Evolutionary conservation across 176 grass and related monocot genomes (phyloP), one percentile per base, ranked within the genome.

Genomic region (Aechmea fasciata): DNA sequence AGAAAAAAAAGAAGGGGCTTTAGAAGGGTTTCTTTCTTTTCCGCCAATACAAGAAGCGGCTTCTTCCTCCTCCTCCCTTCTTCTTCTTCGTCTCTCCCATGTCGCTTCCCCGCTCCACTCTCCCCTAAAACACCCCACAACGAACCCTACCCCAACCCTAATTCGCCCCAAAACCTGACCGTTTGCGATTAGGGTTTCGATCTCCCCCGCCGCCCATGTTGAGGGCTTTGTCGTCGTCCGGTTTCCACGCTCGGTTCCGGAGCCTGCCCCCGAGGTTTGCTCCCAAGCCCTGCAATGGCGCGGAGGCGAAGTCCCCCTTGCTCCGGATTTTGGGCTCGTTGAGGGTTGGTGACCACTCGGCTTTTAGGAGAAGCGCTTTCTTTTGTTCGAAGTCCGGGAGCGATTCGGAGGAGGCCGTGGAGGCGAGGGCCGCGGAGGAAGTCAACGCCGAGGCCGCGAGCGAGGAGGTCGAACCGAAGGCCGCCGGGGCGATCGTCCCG

Each of bases 401-500:
- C 54, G 65, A 61, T 52, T 70, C 74, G 64, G 69, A 73, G 8
- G 64, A 15, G 3, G 11, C 65, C 13, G 74, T 68, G 17, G 84
- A 57, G 49, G 54, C 48, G 19, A 63, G 71, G 51, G 18, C 18
- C 47, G 80, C 17, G 67, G 73, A 41, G 3, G 72, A 51, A 50
- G 75, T 52, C 15, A 71, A 84, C 65, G 87, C 75, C 8, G 83
- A 57, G 17, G 74, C 67, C 13, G 79, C 33, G 33, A 70, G 77
- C 18, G 84, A 74, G 10, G 91, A 84, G 26, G 78, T 51, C 3
- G 91, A 90, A 51, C 67, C 76, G 41, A 96, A 90, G 78, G 64
- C 79, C 13, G 72, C 87, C 11, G 83, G 82, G 61, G 91, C 91
- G 65, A 87, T 96, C 66, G 82, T 96, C 6, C 66, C 91, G 3